These are phyloP conservation scores for Elsinoe batatas DNA, from an alignment of 2,329 filamentous ascomycete species.

Conservation along the genomic window DNA sequence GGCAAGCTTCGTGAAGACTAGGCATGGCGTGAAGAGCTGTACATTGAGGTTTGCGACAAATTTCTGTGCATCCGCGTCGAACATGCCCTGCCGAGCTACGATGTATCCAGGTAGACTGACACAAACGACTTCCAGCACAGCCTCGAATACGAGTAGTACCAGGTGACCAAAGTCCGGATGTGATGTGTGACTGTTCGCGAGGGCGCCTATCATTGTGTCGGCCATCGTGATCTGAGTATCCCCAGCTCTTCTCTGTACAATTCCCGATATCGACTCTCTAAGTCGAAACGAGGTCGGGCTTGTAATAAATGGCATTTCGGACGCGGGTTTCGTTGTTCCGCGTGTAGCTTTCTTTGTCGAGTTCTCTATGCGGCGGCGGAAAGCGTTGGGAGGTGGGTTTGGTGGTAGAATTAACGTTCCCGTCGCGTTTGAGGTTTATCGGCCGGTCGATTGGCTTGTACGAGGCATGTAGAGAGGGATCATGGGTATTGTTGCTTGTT, in stretches of 20 bases:
- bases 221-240: constrained; percentile 5
- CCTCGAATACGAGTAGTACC: constrained; percentile 79
- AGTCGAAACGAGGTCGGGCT: constrained; percentile 38
- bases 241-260: not conserved
- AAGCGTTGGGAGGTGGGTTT: not conserved
- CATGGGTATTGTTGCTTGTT: not conserved
- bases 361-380: not conserved
- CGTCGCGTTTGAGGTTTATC: not conserved
- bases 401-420: not conserved
- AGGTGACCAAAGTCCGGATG: constrained; percentile 62
- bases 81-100: constrained; percentile 79
- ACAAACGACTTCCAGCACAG: constrained; percentile 88
- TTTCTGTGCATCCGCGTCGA: constrained; percentile 92
- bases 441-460: not conserved
- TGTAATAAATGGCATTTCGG: constrained; percentile 36
- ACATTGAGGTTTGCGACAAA: constrained; percentile 95
- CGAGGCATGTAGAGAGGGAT: not conserved
- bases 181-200: constrained; percentile 25
- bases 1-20: constrained; percentile 94
- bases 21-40: constrained; percentile 89
- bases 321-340: not conserved
- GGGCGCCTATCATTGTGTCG: not conserved
- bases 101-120: constrained; percentile 92
- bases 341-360: not conserved
- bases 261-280: constrained; percentile 15